Percentiles rank a stretch among this genome's conserved stretches.
Conservation (phyloP, 1,284 basidiomycete genomes). For the Fomitiporia mediterranea region DNA sequence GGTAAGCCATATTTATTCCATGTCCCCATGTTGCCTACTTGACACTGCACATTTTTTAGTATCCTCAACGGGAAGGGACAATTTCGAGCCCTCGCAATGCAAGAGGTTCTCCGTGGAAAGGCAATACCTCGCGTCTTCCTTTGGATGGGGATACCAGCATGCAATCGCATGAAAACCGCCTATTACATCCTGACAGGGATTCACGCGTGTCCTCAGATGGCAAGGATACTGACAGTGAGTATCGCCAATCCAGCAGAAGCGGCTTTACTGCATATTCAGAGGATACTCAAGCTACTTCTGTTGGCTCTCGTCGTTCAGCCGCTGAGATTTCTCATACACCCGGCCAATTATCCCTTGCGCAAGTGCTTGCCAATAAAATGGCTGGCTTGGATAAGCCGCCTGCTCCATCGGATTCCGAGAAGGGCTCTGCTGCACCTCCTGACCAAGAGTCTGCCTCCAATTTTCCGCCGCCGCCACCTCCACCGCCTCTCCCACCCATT, state of each 20-base stretch:
- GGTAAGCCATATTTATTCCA: conserved; percentile 37
- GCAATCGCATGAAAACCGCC: conserved; percentile 38
- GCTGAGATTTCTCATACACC: conserved; percentile 26
- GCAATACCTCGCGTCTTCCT: conserved; percentile 30
- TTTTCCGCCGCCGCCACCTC: conserved; percentile 23
- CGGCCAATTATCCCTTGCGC: conserved; percentile 15
- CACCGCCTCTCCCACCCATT: conserved; percentile 31
- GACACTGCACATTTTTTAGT: conserved; percentile 34
- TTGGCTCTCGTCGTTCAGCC: conserved; percentile 42
- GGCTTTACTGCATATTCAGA: conserved; percentile 45
- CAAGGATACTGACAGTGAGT: conserved; percentile 55
- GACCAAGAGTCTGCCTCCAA: not conserved
- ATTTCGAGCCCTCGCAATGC: conserved; percentile 62
- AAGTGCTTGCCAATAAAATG: conserved; percentile 18
- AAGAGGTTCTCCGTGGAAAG: conserved; percentile 57
- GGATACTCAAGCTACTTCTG: conserved; percentile 52
- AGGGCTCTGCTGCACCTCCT: not conserved
- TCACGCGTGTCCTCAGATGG: conserved; percentile 30
- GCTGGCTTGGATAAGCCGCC: conserved; percentile 5
- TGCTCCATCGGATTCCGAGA: not conserved
- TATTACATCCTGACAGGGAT: conserved; percentile 39
- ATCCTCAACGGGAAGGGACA: conserved; percentile 49
- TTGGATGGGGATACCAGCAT: conserved; percentile 26
- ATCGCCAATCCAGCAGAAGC: conserved; percentile 46
- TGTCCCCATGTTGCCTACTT: not conserved